Base-by-base conservation (phyloP, 2,329 filamentous ascomycete species). In the Aspergillus aculeatus region DNA sequence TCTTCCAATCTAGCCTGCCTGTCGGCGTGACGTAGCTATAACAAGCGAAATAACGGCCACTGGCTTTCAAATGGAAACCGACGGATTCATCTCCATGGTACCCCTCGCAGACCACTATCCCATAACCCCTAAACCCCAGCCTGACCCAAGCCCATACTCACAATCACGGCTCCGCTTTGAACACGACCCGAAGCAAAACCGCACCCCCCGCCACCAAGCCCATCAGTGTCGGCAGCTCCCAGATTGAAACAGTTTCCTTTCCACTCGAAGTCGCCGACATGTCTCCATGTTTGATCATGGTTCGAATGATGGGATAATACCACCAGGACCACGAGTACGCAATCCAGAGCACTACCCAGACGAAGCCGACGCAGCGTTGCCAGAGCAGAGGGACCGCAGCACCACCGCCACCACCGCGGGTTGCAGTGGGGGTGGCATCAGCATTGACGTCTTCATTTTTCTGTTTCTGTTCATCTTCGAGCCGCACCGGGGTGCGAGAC, bases 261-360 rank as follows among this genome's bases (percentile, higher is more conserved):
- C 21, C 41, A 26, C 41, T 29, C 53, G 44, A 32, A 23, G n/a
- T 23, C 53, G 11, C 44, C 29, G n/a, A 23, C 56, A 49, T 44
- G 35, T 31, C 50, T 10, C 41, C 38, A 10, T 48, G 21, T 5
- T 38, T 38, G n/a, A 29, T 35, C 35, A 57, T n/a, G 14, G 21
- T 21, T 23, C 56, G 56, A 4, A 50, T 50, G 5, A 51, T 51
- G 16, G 56, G 49, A 31, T 52, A 57, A 49, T 41, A 51, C 23
- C 41, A 57, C 56, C 48, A 57, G 19, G 56, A 24, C 5, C 19
- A 57, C 23, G 56, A 47, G 7, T 29, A 19, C 7, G 10, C 38
- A 19, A 57, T 4, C 56, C 56, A 57, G 38, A 26, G 10, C 10
- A 31, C 31, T 6, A 57, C 38, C 56, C 56, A 57, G 10, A 35